Evolutionary conservation across 2,329 filamentous ascomycete species (phyloP).

Genomic region (Trichoderma arundinaceum): DNA sequence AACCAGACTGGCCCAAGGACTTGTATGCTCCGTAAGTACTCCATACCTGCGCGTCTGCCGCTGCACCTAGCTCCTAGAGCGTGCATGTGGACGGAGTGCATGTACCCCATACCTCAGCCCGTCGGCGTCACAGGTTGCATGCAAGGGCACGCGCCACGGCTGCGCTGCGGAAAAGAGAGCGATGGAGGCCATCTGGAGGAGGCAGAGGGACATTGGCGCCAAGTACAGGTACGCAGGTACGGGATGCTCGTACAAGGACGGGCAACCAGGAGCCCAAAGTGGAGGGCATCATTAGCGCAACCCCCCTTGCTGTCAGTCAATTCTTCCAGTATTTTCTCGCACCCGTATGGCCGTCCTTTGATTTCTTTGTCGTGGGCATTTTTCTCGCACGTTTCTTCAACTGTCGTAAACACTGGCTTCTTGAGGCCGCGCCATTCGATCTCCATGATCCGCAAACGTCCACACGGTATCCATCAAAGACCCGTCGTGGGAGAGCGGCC

Average conservation of each 20-base stretch:
- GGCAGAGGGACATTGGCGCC: neutral
- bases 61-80: constrained; percentile 19
- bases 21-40: neutral
- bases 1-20: neutral
- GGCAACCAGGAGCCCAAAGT: neutral
- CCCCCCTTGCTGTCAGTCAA: neutral
- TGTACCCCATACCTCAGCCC: constrained; percentile 10
- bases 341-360: neutral
- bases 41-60: constrained; percentile 27
- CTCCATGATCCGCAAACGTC: constrained; percentile 7
- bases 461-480: neutral
- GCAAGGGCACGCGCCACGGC: constrained; percentile 20
- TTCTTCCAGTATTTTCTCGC: neutral
- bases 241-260: neutral
- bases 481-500: neutral
- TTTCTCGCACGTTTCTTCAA: constrained; percentile 1
- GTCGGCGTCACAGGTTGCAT: neutral
- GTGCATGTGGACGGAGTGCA: constrained; percentile 18
- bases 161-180: too few relatives aligned
- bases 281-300: constrained; percentile 3
- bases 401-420: neutral
- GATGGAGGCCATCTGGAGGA: neutral
- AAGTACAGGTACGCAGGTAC: neutral
- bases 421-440: neutral
- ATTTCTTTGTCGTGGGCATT: neutral